Percentiles rank a stretch among this genome's conserved stretches.
Evolutionary conservation across 352 stramenopile species (phyloP).

Genomic region (Phytophthora megakarya): DNA sequence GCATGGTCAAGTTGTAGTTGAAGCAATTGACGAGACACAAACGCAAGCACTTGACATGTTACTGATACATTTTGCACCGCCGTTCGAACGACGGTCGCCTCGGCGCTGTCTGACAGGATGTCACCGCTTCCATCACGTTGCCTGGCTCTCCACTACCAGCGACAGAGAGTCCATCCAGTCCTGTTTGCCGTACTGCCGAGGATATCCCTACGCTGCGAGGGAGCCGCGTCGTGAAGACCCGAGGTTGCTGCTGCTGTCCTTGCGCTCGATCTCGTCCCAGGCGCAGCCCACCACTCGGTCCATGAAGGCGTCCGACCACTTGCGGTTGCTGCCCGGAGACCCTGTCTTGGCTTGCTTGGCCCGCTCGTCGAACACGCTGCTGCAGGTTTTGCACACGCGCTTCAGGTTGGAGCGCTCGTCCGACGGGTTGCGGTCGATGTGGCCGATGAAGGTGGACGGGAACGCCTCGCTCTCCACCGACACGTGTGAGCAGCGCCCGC

Average conservation of each 20-base stretch:
- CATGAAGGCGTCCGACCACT: conserved; percentile 67
- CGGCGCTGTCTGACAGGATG: conserved; percentile 10
- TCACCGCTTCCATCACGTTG: background rate
- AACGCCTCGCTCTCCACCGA: conserved; percentile 78
- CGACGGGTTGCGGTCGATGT: conserved; percentile 45
- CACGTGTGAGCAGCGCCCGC: conserved; percentile 74
- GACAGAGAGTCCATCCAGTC: conserved; percentile 27
- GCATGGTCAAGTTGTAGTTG: background rate
- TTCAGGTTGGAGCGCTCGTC: conserved; percentile 57
- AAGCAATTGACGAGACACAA: background rate
- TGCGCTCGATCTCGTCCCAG: conserved; percentile 69
- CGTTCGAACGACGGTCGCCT: conserved; percentile 23
- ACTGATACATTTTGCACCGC: conserved; percentile 32
- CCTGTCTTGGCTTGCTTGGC: conserved; percentile 43
- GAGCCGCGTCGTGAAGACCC: conserved; percentile 42
- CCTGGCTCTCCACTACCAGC: conserved; percentile 27
- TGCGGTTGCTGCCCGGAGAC: conserved; percentile 35
- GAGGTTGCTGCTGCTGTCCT: conserved; percentile 34
- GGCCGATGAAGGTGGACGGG: conserved; percentile 58
- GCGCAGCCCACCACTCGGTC: conserved; percentile 55
- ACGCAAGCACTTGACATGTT: conserved; percentile 23
- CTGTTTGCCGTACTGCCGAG: conserved; percentile 7
- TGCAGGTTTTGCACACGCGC: conserved; percentile 80
- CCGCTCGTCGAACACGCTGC: conserved; percentile 75
- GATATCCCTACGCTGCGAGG: conserved; percentile 30